Conservation (phyloP, 345 rosid genomes). For the Nephelium lappaceum region DNA sequence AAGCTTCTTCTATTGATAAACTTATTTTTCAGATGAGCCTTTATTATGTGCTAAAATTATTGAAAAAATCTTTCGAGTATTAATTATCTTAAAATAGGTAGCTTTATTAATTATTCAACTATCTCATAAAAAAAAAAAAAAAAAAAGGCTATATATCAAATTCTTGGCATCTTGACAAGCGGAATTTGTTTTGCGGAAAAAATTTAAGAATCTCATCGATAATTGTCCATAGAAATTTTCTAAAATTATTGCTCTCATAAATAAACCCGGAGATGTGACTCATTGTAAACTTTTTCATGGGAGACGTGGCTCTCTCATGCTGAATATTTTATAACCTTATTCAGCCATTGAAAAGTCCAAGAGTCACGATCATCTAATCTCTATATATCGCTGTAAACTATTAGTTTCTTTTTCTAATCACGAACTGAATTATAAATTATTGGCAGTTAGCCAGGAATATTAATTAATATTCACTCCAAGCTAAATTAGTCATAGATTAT, state of each 20-base stretch:
- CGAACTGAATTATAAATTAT: conserved; percentile 19
- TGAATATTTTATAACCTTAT: not conserved
- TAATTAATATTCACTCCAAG: not conserved
- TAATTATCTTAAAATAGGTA: too few relatives aligned
- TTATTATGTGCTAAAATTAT: too few relatives aligned
- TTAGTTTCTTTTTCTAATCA: conserved; percentile 25
- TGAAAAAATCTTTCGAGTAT: too few relatives aligned
- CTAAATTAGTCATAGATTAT: conserved; percentile 10
- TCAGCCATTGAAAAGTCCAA: conserved; percentile 23
- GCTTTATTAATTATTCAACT: too few relatives aligned
- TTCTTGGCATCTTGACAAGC: too few relatives aligned
- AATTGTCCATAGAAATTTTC: not conserved
- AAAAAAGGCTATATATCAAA: too few relatives aligned
- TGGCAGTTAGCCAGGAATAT: not conserved
- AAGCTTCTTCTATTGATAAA: too few relatives aligned
- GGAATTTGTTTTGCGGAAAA: not conserved
- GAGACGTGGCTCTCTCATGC: conserved; percentile 20
- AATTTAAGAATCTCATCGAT: not conserved
- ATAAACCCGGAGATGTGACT: not conserved
- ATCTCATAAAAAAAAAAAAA: too few relatives aligned
- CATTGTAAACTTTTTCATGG: not conserved
- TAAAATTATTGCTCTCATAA: not conserved
- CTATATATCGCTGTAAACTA: conserved; percentile 4
- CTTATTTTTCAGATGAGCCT: too few relatives aligned
- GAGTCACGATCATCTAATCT: conserved; percentile 17